Conservation (phyloP, 1,139 yeast genomes). For the Blastobotrys malaysiensis region DNA sequence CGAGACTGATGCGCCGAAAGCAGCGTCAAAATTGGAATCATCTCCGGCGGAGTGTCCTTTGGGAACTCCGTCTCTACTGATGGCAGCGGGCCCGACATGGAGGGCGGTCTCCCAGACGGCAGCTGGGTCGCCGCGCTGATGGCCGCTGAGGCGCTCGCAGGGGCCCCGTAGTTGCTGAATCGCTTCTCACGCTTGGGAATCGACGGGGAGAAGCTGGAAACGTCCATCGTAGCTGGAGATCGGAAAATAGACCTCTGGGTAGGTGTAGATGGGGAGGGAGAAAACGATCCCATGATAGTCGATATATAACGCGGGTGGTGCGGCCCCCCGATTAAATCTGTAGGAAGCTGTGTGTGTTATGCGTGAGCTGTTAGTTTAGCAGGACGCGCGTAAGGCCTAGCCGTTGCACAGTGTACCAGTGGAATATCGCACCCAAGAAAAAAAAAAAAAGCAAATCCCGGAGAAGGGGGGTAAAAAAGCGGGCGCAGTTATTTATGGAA, state of each 20-base stretch:
- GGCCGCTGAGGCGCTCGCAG: not conserved
- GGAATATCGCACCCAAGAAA: too few relatives aligned
- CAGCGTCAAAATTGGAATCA: conserved; percentile 50
- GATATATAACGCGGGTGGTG: not conserved
- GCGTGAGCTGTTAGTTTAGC: not conserved
- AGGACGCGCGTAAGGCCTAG: not conserved
- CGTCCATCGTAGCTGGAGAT: conserved; percentile 18
- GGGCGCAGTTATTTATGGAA: not conserved
- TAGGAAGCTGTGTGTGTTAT: not conserved
- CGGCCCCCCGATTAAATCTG: not conserved
- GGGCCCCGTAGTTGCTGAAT: not conserved
- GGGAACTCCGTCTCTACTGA: conserved; percentile 22
- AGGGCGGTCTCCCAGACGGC: conserved; percentile 9
- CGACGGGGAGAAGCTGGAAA: conserved; percentile 16
- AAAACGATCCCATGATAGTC: not conserved
- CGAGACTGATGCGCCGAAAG: conserved; percentile 49
- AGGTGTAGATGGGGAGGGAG: not conserved
- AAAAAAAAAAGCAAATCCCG: not conserved
- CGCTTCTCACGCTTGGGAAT: not conserved
- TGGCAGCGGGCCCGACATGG: conserved; percentile 5
- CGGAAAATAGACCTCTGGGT: conserved; percentile 4
- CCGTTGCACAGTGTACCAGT: not conserved
- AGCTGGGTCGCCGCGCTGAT: conserved; percentile 5
- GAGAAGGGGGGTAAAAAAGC: not conserved
- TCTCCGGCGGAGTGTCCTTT: conserved; percentile 43